Evolutionary conservation across 805 yeast genomes (phyloP), one percentile per base, ranked within the genome.

Genomic region (Suhomyces kilbournensis): DNA sequence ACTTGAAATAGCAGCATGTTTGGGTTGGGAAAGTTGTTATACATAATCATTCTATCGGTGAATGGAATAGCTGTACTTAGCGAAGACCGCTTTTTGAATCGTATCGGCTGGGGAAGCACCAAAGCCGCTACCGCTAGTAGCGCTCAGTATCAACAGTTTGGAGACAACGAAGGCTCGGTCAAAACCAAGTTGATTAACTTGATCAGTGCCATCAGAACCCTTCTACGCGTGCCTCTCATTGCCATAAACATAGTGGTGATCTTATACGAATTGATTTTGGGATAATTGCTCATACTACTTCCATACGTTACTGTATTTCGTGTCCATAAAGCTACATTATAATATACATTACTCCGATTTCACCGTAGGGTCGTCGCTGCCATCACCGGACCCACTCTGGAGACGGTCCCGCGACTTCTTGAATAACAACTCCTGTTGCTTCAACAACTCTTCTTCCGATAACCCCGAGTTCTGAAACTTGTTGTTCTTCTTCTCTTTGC

Each of bases 391-490:
- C 49, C 52, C 58, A 53, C 70, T 70, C 52, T 84, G 84, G 58
- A 85, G 74, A 55, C 88, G 75, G 38, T 84, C 85, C 54, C 91
- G 77, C 20, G 90, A 84, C 65, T 84, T 83, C 59, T 89, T 87
- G 71, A 94, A 94, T 53, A 94, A 75, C 67, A 89, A 96, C 63
- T 94, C 97, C 67, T 94, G 99, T 67, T 93, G 96, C 60, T 83
- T 82, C 63, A 94, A 78, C 52, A 94, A 75, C 67, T 94, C 99
- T 67, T 92, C 99, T 65, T 93, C 98, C 1, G 92, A 76, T 57
- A 91, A 77, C 0, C 98, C 98, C 3, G 96, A 86, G 60, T 90
- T 90, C 69, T 91, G 97, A 62, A 94, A 88, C 72, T 94, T 94
- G 66, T 93, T 91, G 60, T 88, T 90, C 65, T 90, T 89, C 70